Conservation (phyloP, 2,329 filamentous ascomycete genomes). For the Didymella pomorum region DNA sequence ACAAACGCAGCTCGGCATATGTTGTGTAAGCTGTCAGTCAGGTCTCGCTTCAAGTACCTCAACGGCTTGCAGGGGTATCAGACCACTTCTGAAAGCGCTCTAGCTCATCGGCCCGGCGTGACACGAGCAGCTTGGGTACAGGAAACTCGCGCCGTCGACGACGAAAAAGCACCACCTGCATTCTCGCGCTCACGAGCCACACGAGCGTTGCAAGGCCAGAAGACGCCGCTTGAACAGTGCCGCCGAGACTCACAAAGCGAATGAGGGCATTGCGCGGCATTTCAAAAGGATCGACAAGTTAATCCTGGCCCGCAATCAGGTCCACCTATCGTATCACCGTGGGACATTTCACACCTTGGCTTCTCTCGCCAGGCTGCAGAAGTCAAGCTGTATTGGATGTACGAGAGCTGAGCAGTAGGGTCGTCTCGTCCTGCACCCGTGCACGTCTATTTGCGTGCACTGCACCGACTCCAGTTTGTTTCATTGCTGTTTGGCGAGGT, state of each 20-base stretch:
- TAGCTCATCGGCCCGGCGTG: conserved; percentile 40
- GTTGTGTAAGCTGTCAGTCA: conserved; percentile 41
- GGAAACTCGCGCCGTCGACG: conserved; percentile 15
- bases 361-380: background rate
- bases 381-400: background rate
- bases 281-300: conserved; percentile 5
- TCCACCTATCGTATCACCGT: conserved; percentile 5
- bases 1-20: conserved; percentile 32
- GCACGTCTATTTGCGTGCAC: background rate
- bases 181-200: conserved; percentile 9
- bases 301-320: background rate
- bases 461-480: background rate
- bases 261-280: conserved; percentile 6
- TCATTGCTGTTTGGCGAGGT: conserved; percentile 5
- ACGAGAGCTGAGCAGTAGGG: background rate
- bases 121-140: conserved; percentile 20
- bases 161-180: conserved; percentile 19
- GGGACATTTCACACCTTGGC: background rate
- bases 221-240: conserved; percentile 3
- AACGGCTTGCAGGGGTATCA: conserved; percentile 38
- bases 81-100: conserved; percentile 24
- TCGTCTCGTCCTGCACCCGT: background rate
- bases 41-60: conserved; percentile 35
- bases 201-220: conserved; percentile 5
- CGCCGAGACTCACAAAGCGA: conserved; percentile 1